phyloP scores from a whole-genome alignment of 2,329 filamentous ascomycete species.

The Cephalotrichum gorgonifer region DNA sequence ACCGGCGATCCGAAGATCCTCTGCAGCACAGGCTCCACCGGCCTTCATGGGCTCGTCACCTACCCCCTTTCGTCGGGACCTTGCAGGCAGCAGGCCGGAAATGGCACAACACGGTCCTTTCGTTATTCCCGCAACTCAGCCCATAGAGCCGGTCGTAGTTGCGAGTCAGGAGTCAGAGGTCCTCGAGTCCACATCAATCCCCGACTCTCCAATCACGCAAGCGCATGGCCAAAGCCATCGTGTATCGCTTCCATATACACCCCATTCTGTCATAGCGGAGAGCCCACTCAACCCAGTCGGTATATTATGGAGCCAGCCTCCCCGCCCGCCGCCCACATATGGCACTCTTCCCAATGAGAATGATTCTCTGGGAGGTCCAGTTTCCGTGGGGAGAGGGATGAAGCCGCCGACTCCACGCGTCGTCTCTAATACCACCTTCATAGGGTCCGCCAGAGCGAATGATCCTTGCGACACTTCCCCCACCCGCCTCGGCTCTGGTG shows the following conservation, averaged over 20 bases:
- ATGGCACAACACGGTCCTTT: not conserved
- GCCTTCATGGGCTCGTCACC: not conserved
- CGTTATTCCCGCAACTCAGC: not conserved
- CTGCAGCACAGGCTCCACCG: not conserved
- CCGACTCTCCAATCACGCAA: too few relatives aligned
- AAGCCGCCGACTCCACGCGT: not conserved
- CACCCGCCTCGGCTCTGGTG: too few relatives aligned
- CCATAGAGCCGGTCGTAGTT: not conserved
- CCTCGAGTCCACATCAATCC: not conserved
- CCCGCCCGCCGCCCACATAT: not conserved
- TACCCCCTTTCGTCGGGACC: not conserved
- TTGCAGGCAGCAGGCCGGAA: not conserved
- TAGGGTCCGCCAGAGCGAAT: not conserved
- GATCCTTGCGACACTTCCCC: too few relatives aligned
- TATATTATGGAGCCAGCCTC: not conserved
- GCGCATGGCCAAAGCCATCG: too few relatives aligned
- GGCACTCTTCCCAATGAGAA: not conserved
- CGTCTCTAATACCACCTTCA: not conserved
- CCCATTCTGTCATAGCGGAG: not conserved
- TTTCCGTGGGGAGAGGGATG: not conserved
- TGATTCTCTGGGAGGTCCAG: not conserved
- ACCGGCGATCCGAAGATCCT: not conserved
- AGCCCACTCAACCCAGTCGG: not conserved
- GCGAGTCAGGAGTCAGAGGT: not conserved
- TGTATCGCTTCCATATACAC: not conserved